Evolutionary conservation across 2,329 filamentous ascomycete genomes (phyloP).

Genomic region (Hymenotorrendiella dingleyae): DNA sequence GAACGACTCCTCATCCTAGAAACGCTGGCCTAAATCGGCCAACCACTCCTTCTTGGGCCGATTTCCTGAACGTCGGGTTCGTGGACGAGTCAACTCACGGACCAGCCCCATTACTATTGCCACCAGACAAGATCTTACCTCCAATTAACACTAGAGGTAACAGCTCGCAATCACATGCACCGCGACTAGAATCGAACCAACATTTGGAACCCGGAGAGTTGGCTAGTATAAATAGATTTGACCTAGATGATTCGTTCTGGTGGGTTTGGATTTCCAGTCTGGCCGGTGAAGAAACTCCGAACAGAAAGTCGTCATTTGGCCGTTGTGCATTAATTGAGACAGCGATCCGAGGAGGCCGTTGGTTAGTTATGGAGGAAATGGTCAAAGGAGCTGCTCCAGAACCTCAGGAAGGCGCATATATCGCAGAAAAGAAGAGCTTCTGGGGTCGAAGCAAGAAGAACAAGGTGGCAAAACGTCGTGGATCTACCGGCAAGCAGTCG

Average conservation of each 20-base stretch:
- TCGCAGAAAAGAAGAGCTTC: slow-evolving; percentile 91
- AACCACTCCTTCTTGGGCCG: slow-evolving; percentile 96
- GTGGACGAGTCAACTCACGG: slow-evolving; percentile 64
- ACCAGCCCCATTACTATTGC: slow-evolving; percentile 67
- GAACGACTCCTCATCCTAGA: slow-evolving; percentile 61
- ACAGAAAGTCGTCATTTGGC: slow-evolving; percentile 88
- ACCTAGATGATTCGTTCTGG: slow-evolving; percentile 96
- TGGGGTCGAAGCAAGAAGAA: slow-evolving; percentile 79
- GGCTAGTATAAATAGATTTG: slow-evolving; percentile 79
- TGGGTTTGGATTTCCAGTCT: slow-evolving; percentile 99
- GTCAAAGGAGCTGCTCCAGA: slow-evolving; percentile 87
- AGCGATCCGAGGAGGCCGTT: slow-evolving; percentile 70
- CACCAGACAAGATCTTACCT: slow-evolving; percentile 84
- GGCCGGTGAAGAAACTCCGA: slow-evolving; percentile 78
- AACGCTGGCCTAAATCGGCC: slow-evolving; percentile 64
- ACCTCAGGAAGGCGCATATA: slow-evolving; percentile 77
- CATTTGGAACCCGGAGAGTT: slow-evolving; percentile 85
- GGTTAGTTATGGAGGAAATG: slow-evolving; percentile 95
- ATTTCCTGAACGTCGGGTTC: slow-evolving; percentile 93
- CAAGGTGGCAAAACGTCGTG: slow-evolving; percentile 61
- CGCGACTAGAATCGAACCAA: slow-evolving; percentile 61
- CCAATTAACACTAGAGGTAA: slow-evolving; percentile 74
- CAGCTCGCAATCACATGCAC: slow-evolving; percentile 80
- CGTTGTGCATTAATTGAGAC: slow-evolving; percentile 91
- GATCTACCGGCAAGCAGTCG: slow-evolving; percentile 60